A percentile compares a stretch with the other conserved stretches of the same genome.
These are phyloP conservation scores for Camelina neglecta DNA, from an alignment of 345 rosid species.

Conservation along the genomic window DNA sequence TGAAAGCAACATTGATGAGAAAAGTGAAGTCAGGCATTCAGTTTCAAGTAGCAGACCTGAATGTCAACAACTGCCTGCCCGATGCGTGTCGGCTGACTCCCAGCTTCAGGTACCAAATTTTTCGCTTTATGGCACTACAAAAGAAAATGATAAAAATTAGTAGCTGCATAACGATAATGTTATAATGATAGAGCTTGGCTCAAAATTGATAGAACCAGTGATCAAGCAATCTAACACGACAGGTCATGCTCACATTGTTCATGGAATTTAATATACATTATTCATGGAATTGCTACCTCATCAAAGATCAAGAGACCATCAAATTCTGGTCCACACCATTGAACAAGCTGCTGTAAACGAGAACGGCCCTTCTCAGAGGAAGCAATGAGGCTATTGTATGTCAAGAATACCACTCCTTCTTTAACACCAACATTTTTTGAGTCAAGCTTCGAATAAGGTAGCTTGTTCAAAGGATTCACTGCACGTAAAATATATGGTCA, in stretches of 20 bases:
- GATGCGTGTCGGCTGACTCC: conserved; percentile 98
- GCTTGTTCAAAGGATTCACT: conserved; percentile 98
- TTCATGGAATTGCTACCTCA: conserved; percentile 61
- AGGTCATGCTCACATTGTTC: conserved; percentile 30
- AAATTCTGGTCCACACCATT: conserved; percentile 90
- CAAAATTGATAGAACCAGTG: conserved; percentile 7
- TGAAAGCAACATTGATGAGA: conserved; percentile 14
- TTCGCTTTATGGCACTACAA: conserved; percentile 97
- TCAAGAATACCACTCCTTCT: conserved; percentile 92
- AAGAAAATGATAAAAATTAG: conserved; percentile 47
- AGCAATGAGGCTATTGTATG: conserved; percentile 97
- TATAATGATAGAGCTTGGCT: conserved; percentile 29
- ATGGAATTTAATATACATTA: conserved; percentile 29
- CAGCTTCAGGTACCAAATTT: conserved; percentile 98
- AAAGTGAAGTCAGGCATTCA: conserved; percentile 25
- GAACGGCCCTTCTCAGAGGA: conserved; percentile 99
- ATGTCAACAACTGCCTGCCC: conserved; percentile 98
- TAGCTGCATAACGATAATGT: conserved; percentile 39
- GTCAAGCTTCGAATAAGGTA: conserved; percentile 97
- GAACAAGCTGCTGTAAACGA: conserved; percentile 97
- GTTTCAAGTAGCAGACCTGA: conserved; percentile 67
- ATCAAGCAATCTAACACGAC: conserved; percentile 29
- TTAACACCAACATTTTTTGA: conserved; percentile 86
- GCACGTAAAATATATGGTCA: conserved; percentile 45
- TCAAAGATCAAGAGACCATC: conserved; percentile 95